Evolutionary conservation across 2,329 filamentous ascomycete genomes (phyloP).

Genomic region (Microcyclosporella mali): DNA sequence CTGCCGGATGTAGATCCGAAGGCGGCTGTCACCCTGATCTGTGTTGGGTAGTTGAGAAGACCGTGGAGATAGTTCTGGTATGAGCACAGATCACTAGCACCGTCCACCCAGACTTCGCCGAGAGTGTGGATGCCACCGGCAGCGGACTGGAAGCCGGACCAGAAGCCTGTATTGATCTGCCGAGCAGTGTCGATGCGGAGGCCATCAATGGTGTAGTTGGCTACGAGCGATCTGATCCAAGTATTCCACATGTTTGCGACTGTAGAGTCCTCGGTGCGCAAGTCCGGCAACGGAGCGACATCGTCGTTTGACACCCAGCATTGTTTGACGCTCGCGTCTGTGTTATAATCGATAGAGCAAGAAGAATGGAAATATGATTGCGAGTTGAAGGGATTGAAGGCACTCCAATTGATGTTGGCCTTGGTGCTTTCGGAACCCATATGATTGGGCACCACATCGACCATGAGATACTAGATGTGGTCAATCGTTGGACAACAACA

Average conservation of each 20-base stretch:
- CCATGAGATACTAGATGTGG: conserved; percentile 35
- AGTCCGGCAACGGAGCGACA: conserved; percentile 52
- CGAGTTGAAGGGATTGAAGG: conserved; percentile 37
- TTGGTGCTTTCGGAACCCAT: conserved; percentile 31
- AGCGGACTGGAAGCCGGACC: conserved; percentile 31
- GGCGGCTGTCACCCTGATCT: conserved; percentile 31
- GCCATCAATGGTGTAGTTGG: conserved; percentile 54
- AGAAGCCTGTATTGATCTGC: conserved; percentile 38
- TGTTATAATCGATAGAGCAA: conserved; percentile 52
- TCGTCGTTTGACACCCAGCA: conserved; percentile 50
- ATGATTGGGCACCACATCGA: conserved; percentile 45
- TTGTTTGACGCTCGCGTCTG: conserved; percentile 32
- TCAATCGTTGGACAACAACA: background rate
- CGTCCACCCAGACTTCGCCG: conserved; percentile 40
- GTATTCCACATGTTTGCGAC: conserved; percentile 48
- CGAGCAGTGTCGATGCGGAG: conserved; percentile 45
- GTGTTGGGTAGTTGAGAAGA: conserved; percentile 42
- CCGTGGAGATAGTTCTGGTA: conserved; percentile 39
- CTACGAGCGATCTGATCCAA: conserved; percentile 55
- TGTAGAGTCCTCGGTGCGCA: conserved; percentile 48
- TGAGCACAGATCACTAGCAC: conserved; percentile 31
- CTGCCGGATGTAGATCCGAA: conserved; percentile 31
- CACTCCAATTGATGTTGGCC: conserved; percentile 28
- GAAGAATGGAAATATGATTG: conserved; percentile 43
- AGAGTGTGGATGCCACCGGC: conserved; percentile 33